Evolutionary conservation across 1,284 basidiomycete genomes (phyloP).

Genomic region (Boletus semigastroideus): DNA sequence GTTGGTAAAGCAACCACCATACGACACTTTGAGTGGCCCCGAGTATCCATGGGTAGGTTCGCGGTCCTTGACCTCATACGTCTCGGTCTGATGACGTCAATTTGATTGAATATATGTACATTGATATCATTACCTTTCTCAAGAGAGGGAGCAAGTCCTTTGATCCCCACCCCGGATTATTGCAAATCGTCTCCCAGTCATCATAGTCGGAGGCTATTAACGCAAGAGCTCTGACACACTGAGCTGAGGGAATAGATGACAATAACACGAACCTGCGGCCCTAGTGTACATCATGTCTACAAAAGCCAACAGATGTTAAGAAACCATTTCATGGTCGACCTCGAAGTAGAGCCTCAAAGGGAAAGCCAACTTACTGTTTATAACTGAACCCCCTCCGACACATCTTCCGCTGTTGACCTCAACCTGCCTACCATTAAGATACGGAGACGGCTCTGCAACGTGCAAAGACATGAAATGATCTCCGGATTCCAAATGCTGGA

Average conservation of each 20-base stretch:
- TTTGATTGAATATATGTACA: not conserved
- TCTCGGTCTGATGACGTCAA: not conserved
- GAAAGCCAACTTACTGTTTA: not conserved
- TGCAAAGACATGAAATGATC: constrained; percentile 43
- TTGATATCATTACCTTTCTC: not conserved
- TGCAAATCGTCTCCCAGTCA: constrained; percentile 1
- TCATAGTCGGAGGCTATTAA: not conserved
- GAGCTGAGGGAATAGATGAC: not conserved
- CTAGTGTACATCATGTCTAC: constrained; percentile 3
- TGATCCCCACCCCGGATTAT: constrained; percentile 1
- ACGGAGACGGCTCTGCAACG: constrained; percentile 40
- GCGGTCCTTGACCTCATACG: not conserved
- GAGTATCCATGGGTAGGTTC: not conserved
- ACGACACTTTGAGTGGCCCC: not conserved
- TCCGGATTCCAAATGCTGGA: constrained; percentile 26
- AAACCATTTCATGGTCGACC: not conserved
- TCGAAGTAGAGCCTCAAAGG: not conserved
- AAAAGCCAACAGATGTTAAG: not conserved
- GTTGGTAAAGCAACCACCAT: constrained; percentile 11
- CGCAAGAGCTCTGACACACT: not conserved
- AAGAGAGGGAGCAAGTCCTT: constrained; percentile 2
- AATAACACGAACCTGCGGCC: not conserved
- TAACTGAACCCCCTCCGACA: not conserved
- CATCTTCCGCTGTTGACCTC: constrained; percentile 44
- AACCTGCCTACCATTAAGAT: constrained; percentile 43